Percentiles rank a stretch among this genome's conserved stretches.
Conservation (phyloP, 2,329 filamentous ascomycete species). For the Mollisiaceae sp. region DNA sequence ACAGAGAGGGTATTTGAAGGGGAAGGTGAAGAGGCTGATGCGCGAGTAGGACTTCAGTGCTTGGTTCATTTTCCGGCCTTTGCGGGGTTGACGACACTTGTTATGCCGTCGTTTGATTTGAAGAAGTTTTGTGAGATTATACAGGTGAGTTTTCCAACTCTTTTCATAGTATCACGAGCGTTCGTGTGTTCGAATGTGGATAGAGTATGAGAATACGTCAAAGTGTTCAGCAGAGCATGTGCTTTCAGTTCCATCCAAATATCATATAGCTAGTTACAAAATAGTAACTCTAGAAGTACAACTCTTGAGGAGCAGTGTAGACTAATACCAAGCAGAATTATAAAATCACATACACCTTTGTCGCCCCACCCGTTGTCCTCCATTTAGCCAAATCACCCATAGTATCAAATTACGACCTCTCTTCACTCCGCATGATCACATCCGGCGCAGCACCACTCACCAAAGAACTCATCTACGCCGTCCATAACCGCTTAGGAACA, state of each 20-base stretch:
- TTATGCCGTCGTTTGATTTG: slow-evolving; percentile 80
- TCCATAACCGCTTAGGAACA: slow-evolving; percentile 73
- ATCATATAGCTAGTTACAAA: no score
- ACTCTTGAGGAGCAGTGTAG: no score
- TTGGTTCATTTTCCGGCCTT: slow-evolving; percentile 71
- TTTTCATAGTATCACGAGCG: no score
- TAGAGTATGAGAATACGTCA: no score
- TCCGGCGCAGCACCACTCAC: slow-evolving; percentile 84
- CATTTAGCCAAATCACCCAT: slow-evolving; percentile 77
- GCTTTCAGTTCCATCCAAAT: no score
- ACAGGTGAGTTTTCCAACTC: slow-evolving; percentile 2
- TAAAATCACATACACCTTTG: slow-evolving; percentile 74
- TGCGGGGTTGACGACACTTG: slow-evolving; percentile 66
- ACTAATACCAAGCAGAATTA: slow-evolving; percentile 65
- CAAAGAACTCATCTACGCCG: slow-evolving; percentile 73
- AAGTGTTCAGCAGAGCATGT: no score
- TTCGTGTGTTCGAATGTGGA: no score
- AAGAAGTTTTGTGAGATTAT: slow-evolving; percentile 71
- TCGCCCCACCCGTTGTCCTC: slow-evolving; percentile 82
- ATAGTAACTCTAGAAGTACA: no score
- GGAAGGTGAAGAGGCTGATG: not conserved
- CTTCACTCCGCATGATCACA: slow-evolving; percentile 77
- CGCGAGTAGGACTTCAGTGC: slow-evolving; percentile 59
- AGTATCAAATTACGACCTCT: slow-evolving; percentile 79
- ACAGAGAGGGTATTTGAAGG: not conserved